Evolutionary conservation across 2,329 filamentous ascomycete species (phyloP).

Genomic region (Botrytis medusae): DNA sequence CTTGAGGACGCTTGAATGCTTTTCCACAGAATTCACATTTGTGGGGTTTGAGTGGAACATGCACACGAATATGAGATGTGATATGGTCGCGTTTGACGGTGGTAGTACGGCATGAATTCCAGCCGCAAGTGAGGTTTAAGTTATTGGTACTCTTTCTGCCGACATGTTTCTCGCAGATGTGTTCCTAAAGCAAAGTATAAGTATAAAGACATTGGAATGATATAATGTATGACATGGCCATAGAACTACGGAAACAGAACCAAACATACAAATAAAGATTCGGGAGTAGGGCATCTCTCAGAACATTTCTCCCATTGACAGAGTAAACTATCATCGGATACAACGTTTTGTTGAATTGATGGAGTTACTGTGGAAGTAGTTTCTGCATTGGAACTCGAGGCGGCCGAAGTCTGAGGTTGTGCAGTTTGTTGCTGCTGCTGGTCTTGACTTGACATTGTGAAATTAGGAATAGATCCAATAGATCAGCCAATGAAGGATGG

Average conservation of each 20-base stretch:
- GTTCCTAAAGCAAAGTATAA: slow-evolving; percentile 61
- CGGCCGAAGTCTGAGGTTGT: not conserved
- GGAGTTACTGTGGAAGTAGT: slow-evolving; percentile 24
- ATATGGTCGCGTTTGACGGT: slow-evolving; percentile 99
- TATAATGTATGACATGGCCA: not conserved
- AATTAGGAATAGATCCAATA: not conserved
- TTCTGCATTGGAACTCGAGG: slow-evolving; percentile 25
- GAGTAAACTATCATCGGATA: slow-evolving; percentile 41
- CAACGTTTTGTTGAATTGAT: slow-evolving; percentile 26
- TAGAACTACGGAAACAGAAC: not conserved
- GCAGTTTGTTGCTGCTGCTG: slow-evolving; percentile 25
- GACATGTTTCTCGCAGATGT: slow-evolving; percentile 97
- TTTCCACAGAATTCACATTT: slow-evolving; percentile 99
- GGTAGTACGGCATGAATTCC: slow-evolving; percentile 93
- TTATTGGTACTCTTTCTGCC: slow-evolving; percentile 99
- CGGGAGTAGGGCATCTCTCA: slow-evolving; percentile 42
- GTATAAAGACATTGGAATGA: not conserved
- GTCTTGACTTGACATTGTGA: slow-evolving; percentile 20
- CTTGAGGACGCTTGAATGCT: slow-evolving; percentile 97
- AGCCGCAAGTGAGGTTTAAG: slow-evolving; percentile 93
- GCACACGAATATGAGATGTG: slow-evolving; percentile 96
- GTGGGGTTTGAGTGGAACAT: slow-evolving; percentile 98
- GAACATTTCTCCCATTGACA: slow-evolving; percentile 46
- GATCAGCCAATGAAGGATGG: slow-evolving; percentile 14
- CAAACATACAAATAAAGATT: slow-evolving; percentile 44